phyloP scores from a whole-genome alignment of 2,329 filamentous ascomycete genomes.

The Neobulgaria alba region DNA sequence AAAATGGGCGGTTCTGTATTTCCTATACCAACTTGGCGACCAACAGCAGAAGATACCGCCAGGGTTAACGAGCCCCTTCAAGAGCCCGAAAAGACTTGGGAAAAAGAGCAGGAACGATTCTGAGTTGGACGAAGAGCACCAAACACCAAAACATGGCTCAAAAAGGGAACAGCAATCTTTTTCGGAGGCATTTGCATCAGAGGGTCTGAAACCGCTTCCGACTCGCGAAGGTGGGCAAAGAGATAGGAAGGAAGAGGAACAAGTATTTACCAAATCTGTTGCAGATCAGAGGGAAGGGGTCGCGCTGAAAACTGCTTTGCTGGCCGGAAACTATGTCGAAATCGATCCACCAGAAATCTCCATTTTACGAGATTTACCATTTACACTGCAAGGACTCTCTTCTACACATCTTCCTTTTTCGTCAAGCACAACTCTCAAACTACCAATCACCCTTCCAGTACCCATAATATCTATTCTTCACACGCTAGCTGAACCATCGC shows the following conservation, averaged over 20 bases:
- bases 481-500: conserved; percentile 81
- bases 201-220: conserved; percentile 35
- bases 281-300: conserved; percentile 21
- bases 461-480: conserved; percentile 83
- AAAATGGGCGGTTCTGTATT: conserved; percentile 94
- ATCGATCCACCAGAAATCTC: conserved; percentile 56
- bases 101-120: conserved; percentile 14
- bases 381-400: conserved; percentile 85
- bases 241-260: conserved; percentile 27
- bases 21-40: conserved; percentile 77
- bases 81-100: conserved; percentile 22
- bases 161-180: conserved; percentile 32
- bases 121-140: conserved; percentile 7
- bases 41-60: conserved; percentile 30
- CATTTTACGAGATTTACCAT: conserved; percentile 74
- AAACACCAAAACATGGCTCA: conserved; percentile 30
- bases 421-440: conserved; percentile 57
- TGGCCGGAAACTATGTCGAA: conserved; percentile 48
- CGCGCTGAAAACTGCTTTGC: conserved; percentile 42
- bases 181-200: conserved; percentile 44
- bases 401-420: conserved; percentile 76
- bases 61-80: conserved; percentile 26
- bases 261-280: conserved; percentile 21
- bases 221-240: conserved; percentile 25
- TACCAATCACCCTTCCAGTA: conserved; percentile 72